Conservation (phyloP, 352 stramenopile species). For the Thalassiosira livingstoniorum region DNA sequence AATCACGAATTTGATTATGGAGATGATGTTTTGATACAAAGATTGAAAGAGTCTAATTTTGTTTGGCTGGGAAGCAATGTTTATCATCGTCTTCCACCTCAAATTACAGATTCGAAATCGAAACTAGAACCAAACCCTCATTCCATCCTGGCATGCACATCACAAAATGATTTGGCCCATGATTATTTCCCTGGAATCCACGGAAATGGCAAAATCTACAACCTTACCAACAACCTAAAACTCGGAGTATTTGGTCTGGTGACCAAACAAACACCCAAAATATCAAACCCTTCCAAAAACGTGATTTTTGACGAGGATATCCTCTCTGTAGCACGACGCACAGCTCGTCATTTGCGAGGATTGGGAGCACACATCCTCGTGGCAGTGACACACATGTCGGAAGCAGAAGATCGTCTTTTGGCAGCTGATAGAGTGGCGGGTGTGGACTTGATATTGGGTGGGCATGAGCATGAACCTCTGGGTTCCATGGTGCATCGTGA, state of each 20-base stretch:
- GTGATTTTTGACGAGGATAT: slow-evolving; percentile 52
- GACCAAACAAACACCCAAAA: slow-evolving; percentile 58
- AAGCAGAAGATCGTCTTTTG: slow-evolving; percentile 87
- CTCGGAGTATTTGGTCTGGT: slow-evolving; percentile 64
- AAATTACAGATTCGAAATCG: too few species aligned
- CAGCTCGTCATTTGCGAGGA: slow-evolving; percentile 1
- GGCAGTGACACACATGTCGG: slow-evolving; percentile 88
- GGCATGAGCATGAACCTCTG: slow-evolving; percentile 92
- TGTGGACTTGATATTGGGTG: slow-evolving; percentile 90
- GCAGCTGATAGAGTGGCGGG: slow-evolving; percentile 79
- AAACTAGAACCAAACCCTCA: neutral
- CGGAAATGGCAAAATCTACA: slow-evolving; percentile 47
- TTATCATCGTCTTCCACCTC: slow-evolving; percentile 32
- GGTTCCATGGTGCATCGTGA: slow-evolving; percentile 80
- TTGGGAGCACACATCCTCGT: slow-evolving; percentile 88
- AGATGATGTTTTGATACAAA: slow-evolving; percentile 51
- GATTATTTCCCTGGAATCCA: slow-evolving; percentile 49
- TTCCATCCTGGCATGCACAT: neutral
- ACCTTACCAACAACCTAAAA: slow-evolving; percentile 37
- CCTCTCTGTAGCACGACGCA: slow-evolving; percentile 34
- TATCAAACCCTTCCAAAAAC: slow-evolving; percentile 43
- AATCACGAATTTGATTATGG: slow-evolving; percentile 74
- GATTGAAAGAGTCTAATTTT: slow-evolving; percentile 48
- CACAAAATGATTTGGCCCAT: neutral
- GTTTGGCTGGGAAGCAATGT: slow-evolving; percentile 68